Conservation (phyloP, 225 moss, liverwort and hornwort species). For the Ulota crispa region DNA sequence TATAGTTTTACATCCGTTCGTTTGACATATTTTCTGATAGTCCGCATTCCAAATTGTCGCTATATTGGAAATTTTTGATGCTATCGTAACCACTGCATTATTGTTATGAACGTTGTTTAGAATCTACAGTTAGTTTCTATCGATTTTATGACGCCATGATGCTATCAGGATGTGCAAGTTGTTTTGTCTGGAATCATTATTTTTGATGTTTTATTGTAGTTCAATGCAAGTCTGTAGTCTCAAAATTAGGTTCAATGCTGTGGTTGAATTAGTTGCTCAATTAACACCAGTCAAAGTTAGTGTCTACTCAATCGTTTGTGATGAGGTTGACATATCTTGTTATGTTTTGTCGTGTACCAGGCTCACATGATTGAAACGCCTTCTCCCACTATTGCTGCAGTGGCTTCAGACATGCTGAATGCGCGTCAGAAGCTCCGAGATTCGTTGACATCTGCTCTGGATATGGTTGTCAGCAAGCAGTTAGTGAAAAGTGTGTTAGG, state of each 20-base stretch:
- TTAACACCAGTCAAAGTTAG: not conserved
- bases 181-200: not conserved
- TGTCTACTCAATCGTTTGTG: not conserved
- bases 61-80: not conserved
- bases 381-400: slow-evolving; percentile 41
- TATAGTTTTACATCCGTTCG: not conserved
- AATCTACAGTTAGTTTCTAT: not conserved
- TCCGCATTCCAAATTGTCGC: not conserved
- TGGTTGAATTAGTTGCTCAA: not conserved
- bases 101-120: not conserved
- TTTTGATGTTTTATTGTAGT: not conserved
- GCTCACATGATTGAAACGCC: slow-evolving; percentile 42
- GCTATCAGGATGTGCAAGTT: not conserved
- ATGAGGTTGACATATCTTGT: not conserved
- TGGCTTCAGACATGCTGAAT: slow-evolving; percentile 50
- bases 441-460: slow-evolving; percentile 77
- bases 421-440: slow-evolving; percentile 78
- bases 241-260: not conserved
- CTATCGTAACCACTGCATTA: not conserved
- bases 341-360: slow-evolving; percentile 17
- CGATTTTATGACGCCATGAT: not conserved
- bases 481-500: slow-evolving; percentile 81
- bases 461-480: slow-evolving; percentile 93
- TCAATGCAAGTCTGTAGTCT: not conserved
- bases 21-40: not conserved